These are phyloP conservation scores for Heracleum sosnowskyi DNA, from an alignment of 129 eudicot species.

Conservation along the genomic window DNA sequence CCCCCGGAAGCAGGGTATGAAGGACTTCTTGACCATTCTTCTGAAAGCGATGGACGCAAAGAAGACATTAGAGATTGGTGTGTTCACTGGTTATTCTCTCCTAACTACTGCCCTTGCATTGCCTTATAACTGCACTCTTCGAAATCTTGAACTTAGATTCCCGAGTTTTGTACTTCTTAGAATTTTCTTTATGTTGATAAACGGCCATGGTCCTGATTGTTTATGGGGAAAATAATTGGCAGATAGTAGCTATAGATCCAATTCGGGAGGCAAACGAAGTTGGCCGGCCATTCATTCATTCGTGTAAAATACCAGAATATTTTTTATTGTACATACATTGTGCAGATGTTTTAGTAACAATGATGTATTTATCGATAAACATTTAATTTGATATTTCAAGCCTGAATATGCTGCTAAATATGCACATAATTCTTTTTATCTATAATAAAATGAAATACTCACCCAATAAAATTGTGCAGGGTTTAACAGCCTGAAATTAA, in stretches of 20 bases:
- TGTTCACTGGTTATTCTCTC: constrained; percentile 24
- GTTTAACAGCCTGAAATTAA: too few species aligned
- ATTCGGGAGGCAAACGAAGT: constrained; percentile 15
- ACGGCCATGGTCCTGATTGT: neutral
- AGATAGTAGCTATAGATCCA: constrained; percentile 17
- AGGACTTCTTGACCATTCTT: constrained; percentile 11
- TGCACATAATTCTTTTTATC: too few species aligned
- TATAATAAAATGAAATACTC: too few species aligned
- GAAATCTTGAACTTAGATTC: too few species aligned
- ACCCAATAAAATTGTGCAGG: too few species aligned
- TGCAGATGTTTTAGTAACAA: too few species aligned
- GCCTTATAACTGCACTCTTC: constrained; percentile 6
- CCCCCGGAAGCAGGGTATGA: constrained; percentile 15
- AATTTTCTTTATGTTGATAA: too few species aligned
- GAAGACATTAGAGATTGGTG: constrained; percentile 20
- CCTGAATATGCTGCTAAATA: too few species aligned
- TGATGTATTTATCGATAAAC: too few species aligned
- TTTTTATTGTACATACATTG: too few species aligned
- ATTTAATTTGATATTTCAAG: too few species aligned
- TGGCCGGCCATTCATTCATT: constrained; percentile 19
- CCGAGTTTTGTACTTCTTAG: neutral
- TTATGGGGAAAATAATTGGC: neutral
- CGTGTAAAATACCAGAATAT: too few species aligned
- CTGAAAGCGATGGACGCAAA: constrained; percentile 23
- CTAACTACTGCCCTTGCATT: constrained; percentile 20